Conservation (phyloP, 192 early-diverging fungal genomes). For the Piromyces sp. region DNA sequence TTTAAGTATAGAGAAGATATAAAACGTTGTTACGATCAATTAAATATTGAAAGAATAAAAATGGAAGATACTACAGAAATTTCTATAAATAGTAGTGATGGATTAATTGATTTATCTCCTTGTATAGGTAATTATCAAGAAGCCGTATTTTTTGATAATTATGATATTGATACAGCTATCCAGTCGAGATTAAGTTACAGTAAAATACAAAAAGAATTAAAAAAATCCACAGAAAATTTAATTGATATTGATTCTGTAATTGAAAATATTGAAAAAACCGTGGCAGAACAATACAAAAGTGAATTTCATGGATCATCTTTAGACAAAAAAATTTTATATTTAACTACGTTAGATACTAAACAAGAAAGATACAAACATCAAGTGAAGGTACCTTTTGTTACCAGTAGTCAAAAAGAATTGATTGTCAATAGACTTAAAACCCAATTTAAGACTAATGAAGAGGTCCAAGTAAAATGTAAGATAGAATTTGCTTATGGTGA, state of each 20-base stretch:
- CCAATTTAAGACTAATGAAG: neutral
- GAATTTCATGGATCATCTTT: neutral
- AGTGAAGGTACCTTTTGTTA: neutral
- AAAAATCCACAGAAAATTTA: too few relatives aligned
- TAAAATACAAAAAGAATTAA: too few relatives aligned
- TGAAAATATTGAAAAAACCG: neutral
- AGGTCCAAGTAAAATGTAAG: neutral
- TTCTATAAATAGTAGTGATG: neutral
- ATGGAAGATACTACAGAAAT: neutral
- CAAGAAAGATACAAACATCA: neutral
- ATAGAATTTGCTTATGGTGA: neutral
- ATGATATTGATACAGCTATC: neutral
- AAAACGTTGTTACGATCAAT: neutral
- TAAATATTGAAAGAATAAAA: neutral
- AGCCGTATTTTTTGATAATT: neutral
- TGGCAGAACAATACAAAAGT: neutral
- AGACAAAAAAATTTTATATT: neutral
- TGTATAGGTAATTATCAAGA: neutral
- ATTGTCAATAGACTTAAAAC: neutral
- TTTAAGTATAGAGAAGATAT: neutral
- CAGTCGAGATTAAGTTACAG: neutral
- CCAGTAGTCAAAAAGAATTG: neutral
- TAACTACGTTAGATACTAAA: neutral
- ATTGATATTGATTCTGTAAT: neutral
- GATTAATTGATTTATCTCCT: neutral